These are phyloP conservation scores for Quambalaria eucalypti DNA, from an alignment of 1,284 basidiomycete genomes.

Conservation along the genomic window DNA sequence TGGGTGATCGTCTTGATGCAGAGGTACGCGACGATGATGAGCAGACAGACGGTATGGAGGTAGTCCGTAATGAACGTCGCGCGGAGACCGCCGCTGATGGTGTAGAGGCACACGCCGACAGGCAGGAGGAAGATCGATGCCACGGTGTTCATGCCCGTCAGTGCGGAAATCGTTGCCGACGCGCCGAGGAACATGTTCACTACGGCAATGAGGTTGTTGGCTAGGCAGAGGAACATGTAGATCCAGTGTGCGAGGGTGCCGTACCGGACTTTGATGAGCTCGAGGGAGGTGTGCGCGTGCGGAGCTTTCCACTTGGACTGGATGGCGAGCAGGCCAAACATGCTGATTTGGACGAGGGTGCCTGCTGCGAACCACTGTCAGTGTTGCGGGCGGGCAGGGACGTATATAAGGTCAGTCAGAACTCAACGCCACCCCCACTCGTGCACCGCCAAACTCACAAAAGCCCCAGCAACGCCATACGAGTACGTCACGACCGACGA, in stretches of 20 bases:
- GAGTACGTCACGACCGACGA: slow-evolving; percentile 32
- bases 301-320: slow-evolving; percentile 9
- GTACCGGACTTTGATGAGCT: slow-evolving; percentile 33
- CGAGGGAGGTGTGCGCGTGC: slow-evolving; percentile 38
- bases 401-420: neutral
- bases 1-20: slow-evolving; percentile 32
- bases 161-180: slow-evolving; percentile 27
- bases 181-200: slow-evolving; percentile 40
- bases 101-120: slow-evolving; percentile 32
- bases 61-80: slow-evolving; percentile 37
- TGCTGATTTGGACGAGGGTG: slow-evolving; percentile 10
- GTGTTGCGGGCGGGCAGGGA: neutral
- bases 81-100: slow-evolving; percentile 31
- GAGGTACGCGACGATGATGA: slow-evolving; percentile 33
- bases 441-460: neutral
- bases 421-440: neutral
- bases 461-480: slow-evolving; percentile 29
- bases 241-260: slow-evolving; percentile 30
- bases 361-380: neutral
- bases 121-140: slow-evolving; percentile 34
- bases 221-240: slow-evolving; percentile 36
- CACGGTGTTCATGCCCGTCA: slow-evolving; percentile 37
- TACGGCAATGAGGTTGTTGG: slow-evolving; percentile 37
- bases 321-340: slow-evolving; percentile 17
- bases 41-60: slow-evolving; percentile 30